phyloP scores from a whole-genome alignment of 169 alveolate species.

The Gregarina niphandrodes region DNA sequence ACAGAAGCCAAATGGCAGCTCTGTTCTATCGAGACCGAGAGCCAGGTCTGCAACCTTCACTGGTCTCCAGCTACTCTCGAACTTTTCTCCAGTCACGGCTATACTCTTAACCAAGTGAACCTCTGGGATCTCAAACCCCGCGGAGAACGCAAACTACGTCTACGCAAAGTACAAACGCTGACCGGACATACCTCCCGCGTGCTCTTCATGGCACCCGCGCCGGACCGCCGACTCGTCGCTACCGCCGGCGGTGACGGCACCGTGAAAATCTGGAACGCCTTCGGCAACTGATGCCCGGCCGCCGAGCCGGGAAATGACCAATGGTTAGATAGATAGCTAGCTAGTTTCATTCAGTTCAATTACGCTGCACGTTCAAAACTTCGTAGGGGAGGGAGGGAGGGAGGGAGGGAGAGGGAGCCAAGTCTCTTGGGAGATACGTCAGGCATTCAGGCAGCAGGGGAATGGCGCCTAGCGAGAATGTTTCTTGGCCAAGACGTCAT shows the following conservation, averaged over 20 bases:
- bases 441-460: no score
- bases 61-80: constrained; percentile 68
- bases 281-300: constrained; percentile 32
- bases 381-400: no score
- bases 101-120: constrained; percentile 61
- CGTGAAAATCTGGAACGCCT: constrained; percentile 71
- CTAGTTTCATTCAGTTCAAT: no score
- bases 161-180: constrained; percentile 50
- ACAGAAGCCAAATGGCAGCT: constrained; percentile 46
- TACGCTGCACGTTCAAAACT: no score
- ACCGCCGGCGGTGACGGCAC: constrained; percentile 88
- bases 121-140: constrained; percentile 85
- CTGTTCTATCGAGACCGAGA: constrained; percentile 56
- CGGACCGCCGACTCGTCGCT: constrained; percentile 72
- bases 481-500: no score
- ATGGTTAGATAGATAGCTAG: no score
- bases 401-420: no score
- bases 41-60: constrained; percentile 71
- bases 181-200: constrained; percentile 69
- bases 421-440: no score
- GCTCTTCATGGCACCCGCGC: constrained; percentile 66
- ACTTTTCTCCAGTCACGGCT: constrained; percentile 82
- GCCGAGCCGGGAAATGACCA: no score
- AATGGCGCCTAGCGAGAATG: no score
- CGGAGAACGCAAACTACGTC: no score